These are phyloP conservation scores for Cyberlindnera saturnus DNA, from an alignment of 805 yeast genomes.

Conservation along the genomic window DNA sequence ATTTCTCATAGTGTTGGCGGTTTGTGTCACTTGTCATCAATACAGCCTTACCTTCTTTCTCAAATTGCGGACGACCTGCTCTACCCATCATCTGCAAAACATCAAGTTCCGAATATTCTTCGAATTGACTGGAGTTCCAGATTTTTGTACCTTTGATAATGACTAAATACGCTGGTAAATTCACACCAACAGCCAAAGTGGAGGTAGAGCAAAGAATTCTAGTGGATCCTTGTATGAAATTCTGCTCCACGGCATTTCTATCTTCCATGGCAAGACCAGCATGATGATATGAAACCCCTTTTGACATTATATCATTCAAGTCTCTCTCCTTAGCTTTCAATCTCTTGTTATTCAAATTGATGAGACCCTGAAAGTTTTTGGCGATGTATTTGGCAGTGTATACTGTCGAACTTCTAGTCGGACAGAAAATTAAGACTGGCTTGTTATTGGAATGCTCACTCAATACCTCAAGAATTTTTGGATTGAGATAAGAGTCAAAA, in stretches of 20 bases:
- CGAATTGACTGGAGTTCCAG: slow-evolving; percentile 44
- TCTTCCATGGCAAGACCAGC: slow-evolving; percentile 50
- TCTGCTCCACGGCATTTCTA: slow-evolving; percentile 38
- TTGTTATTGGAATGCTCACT: slow-evolving; percentile 31
- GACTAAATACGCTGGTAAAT: slow-evolving; percentile 55
- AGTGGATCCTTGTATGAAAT: slow-evolving; percentile 36
- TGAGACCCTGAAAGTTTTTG: slow-evolving; percentile 9
- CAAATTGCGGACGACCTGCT: slow-evolving; percentile 59
- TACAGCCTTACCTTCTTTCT: slow-evolving; percentile 40
- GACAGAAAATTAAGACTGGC: slow-evolving; percentile 46
- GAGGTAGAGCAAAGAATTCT: slow-evolving; percentile 50
- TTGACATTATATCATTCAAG: slow-evolving; percentile 16
- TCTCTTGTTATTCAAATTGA: neutral
- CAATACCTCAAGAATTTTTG: slow-evolving; percentile 35
- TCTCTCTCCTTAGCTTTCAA: slow-evolving; percentile 23
- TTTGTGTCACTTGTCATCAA: slow-evolving; percentile 37
- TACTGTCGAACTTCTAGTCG: slow-evolving; percentile 44
- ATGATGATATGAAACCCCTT: slow-evolving; percentile 50
- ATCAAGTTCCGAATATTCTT: slow-evolving; percentile 51
- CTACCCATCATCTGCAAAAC: slow-evolving; percentile 60
- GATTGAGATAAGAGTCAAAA: slow-evolving; percentile 38
- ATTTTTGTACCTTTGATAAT: slow-evolving; percentile 57
- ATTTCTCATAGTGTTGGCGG: slow-evolving; percentile 32
- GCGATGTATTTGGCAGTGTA: slow-evolving; percentile 38
- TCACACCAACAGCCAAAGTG: slow-evolving; percentile 56